phyloP scores from a whole-genome alignment of 306 rosid genomes.

The Sicyos baderoa region DNA sequence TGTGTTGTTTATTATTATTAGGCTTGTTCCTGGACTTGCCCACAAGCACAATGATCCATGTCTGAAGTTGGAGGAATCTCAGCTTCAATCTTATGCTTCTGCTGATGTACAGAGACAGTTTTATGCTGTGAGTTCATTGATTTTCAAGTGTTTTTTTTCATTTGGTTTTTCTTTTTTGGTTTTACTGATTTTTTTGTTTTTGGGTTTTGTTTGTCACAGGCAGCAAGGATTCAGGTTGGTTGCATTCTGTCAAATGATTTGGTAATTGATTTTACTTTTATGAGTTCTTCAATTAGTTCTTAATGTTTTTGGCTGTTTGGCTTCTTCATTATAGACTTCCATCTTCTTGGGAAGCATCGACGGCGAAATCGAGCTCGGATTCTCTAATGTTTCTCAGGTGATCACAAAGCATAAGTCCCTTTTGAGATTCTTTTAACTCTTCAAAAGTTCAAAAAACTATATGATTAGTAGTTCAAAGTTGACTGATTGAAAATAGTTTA shows the following conservation, averaged over 20 bases:
- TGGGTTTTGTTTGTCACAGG: slow-evolving; percentile 33
- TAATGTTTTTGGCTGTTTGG: not conserved
- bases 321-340: slow-evolving; percentile 38
- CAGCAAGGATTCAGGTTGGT: slow-evolving; percentile 77
- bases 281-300: not conserved
- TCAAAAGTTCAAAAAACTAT: not conserved
- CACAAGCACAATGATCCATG: slow-evolving; percentile 38
- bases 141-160: not conserved
- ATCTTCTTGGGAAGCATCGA: slow-evolving; percentile 75
- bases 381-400: slow-evolving; percentile 62
- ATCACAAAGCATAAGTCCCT: not conserved
- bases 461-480: not conserved
- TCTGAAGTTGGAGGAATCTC: slow-evolving; percentile 45
- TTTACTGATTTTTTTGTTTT: not conserved
- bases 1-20: slow-evolving; percentile 14
- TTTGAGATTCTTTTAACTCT: not conserved
- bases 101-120: slow-evolving; percentile 48
- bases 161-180: not conserved
- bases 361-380: slow-evolving; percentile 90
- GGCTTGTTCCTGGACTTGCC: slow-evolving; percentile 71
- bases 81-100: slow-evolving; percentile 47
- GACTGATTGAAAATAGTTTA: not conserved
- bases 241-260: not conserved
- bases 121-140: slow-evolving; percentile 34
- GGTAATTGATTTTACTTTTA: not conserved